These are phyloP conservation scores for Lepiota subincarnata DNA, from an alignment of 768 basidiomycete species.

Conservation along the genomic window DNA sequence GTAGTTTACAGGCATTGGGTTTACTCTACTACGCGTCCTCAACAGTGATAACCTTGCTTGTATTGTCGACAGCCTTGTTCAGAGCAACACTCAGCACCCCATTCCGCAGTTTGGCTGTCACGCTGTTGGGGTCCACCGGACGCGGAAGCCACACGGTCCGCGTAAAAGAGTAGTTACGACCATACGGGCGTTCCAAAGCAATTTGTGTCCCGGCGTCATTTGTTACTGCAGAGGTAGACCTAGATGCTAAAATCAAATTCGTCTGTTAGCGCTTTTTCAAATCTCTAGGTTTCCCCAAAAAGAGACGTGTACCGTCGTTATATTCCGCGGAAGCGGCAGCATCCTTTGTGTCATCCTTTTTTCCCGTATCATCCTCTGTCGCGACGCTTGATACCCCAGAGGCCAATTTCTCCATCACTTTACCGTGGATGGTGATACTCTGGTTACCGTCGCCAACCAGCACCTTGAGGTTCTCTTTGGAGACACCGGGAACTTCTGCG, in stretches of 20 bases:
- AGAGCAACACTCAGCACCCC: constrained; percentile 65
- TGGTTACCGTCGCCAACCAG: constrained; percentile 66
- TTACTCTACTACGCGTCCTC: constrained; percentile 18
- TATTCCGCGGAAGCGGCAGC: constrained; percentile 17
- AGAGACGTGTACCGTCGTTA: constrained; percentile 26
- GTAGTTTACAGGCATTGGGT: not conserved
- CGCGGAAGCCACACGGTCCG: constrained; percentile 72
- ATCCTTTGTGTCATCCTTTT: constrained; percentile 16
- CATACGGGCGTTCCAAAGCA: constrained; percentile 57
- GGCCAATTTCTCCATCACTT: constrained; percentile 23
- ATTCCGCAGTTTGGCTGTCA: constrained; percentile 61
- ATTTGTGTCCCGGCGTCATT: constrained; percentile 38
- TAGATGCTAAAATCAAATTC: constrained; percentile 1
- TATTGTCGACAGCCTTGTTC: constrained; percentile 58
- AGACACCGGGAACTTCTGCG: constrained; percentile 75
- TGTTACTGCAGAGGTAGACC: constrained; percentile 19
- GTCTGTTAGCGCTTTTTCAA: not conserved
- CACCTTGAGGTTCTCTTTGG: constrained; percentile 71
- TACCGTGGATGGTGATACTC: constrained; percentile 72
- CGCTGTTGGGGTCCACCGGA: constrained; percentile 51
- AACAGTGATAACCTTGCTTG: constrained; percentile 43
- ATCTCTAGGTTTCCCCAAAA: not conserved
- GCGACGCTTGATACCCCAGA: not conserved
- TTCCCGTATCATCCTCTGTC: constrained; percentile 20
- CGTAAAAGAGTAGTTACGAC: constrained; percentile 51